Percentiles rank a stretch among this genome's conserved stretches.
phyloP scores from a whole-genome alignment of 2,329 filamentous ascomycete genomes.

The Penicillium sp. region DNA sequence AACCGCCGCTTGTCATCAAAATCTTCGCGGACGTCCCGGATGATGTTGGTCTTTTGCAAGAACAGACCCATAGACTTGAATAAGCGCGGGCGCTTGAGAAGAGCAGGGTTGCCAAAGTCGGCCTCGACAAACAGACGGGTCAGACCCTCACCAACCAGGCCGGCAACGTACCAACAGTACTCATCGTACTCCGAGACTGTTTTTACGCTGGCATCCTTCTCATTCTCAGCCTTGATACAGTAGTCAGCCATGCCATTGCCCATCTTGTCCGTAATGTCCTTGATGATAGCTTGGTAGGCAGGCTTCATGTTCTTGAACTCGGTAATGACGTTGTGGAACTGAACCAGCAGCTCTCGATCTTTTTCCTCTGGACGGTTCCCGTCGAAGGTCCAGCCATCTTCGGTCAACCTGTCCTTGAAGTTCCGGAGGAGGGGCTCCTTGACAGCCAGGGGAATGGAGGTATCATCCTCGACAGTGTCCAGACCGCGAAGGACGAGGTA shows the following conservation, averaged over 20 bases:
- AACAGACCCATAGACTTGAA: constrained; percentile 97
- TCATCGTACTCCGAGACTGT: constrained; percentile 87
- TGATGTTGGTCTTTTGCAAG: constrained; percentile 97
- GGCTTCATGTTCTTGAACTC: constrained; percentile 89
- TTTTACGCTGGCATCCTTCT: constrained; percentile 74
- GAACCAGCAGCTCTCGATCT: constrained; percentile 84
- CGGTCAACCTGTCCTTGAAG: constrained; percentile 74
- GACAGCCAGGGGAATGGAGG: constrained; percentile 75
- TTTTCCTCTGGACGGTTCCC: constrained; percentile 89
- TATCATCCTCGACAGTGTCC: constrained; percentile 99
- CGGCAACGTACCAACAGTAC: constrained; percentile 98
- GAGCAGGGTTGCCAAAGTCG: constrained; percentile 78
- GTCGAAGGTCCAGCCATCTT: constrained; percentile 86
- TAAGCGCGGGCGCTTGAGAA: constrained; percentile 73
- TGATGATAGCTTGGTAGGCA: constrained; percentile 79
- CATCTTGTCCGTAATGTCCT: constrained; percentile 91
- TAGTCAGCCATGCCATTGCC: constrained; percentile 99
- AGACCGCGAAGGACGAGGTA: constrained; percentile 89
- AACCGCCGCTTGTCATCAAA: constrained; percentile 82
- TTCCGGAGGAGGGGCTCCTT: constrained; percentile 84
- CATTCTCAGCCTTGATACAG: constrained; percentile 74
- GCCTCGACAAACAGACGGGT: constrained; percentile 87
- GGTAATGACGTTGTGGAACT: constrained; percentile 81
- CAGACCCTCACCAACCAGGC: constrained; percentile 90
- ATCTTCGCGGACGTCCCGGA: constrained; percentile 91